Percentiles rank a stretch among this genome's conserved stretches.
phyloP scores from a whole-genome alignment of 345 rosid species.

The Noccaea bulbosa region DNA sequence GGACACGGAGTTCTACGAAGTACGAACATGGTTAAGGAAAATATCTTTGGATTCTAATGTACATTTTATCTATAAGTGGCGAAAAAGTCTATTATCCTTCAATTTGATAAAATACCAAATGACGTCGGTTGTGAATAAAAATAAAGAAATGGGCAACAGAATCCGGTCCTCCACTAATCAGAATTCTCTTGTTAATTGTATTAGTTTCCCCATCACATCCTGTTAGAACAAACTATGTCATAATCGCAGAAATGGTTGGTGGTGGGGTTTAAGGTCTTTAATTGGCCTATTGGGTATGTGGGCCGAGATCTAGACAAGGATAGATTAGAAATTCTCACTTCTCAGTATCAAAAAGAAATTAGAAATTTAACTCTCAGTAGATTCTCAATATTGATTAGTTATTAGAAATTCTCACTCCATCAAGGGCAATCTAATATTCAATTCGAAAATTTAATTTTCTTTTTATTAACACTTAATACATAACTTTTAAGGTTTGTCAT shows the following conservation, averaged over 20 bases:
- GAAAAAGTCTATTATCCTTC: constrained; percentile 30
- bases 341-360: too few species aligned
- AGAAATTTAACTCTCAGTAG: too few species aligned
- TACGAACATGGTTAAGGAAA: constrained; percentile 21
- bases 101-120: not conserved
- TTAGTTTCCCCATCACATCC: constrained; percentile 7
- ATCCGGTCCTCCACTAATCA: constrained; percentile 37
- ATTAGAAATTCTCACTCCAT: not conserved
- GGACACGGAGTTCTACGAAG: constrained; percentile 33
- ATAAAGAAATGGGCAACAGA: constrained; percentile 13
- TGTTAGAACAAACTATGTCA: constrained; percentile 13
- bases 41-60: too few species aligned
- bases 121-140: not conserved
- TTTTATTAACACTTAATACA: too few species aligned
- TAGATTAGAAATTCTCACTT: not conserved
- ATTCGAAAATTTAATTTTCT: too few species aligned
- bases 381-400: too few species aligned
- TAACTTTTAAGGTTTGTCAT: too few species aligned
- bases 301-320: not conserved
- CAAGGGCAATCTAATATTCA: not conserved
- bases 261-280: not conserved
- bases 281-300: not conserved
- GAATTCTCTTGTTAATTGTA: constrained; percentile 12
- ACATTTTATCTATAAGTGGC: not conserved
- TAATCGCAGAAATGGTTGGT: not conserved